Evolutionary conservation across 2,329 filamentous ascomycete species (phyloP).

Genomic region (Raffaelea albimanens): DNA sequence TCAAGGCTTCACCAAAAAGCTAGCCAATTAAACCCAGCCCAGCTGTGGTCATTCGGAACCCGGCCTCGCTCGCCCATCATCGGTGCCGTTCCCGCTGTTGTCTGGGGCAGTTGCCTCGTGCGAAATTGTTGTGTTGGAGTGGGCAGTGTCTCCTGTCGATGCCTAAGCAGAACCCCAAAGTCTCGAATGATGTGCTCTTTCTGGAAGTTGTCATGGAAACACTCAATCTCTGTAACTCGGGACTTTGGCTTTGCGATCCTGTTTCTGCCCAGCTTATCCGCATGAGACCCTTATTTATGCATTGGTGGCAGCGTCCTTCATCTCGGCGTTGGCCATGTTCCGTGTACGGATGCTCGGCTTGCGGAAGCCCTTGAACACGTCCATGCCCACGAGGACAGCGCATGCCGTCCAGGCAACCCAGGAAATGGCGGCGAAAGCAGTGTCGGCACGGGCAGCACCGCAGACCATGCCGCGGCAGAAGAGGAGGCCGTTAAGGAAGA

Average conservation of each 20-base stretch:
- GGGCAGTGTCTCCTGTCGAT: no score
- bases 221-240: no score
- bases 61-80: no score
- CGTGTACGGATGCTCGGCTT: conserved; percentile 17
- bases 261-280: not conserved
- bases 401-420: conserved; percentile 45
- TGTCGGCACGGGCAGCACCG: conserved; percentile 41
- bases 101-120: no score
- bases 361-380: conserved; percentile 34
- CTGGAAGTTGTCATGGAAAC: no score
- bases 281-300: conserved; percentile 6
- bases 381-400: conserved; percentile 33
- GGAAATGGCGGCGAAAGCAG: conserved; percentile 43
- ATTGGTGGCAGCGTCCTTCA: conserved; percentile 22
- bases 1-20: not conserved
- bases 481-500: conserved; percentile 44
- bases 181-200: no score
- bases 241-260: no score
- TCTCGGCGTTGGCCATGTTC: conserved; percentile 23
- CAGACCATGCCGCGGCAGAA: conserved; percentile 51
- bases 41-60: conserved; percentile 2
- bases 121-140: no score
- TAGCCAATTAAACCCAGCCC: conserved; percentile 4
- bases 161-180: no score
- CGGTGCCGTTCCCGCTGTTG: not conserved